Evolutionary conservation across 2,329 filamentous ascomycete genomes (phyloP).

Genomic region (Coniosporium tulheliwenetii): DNA sequence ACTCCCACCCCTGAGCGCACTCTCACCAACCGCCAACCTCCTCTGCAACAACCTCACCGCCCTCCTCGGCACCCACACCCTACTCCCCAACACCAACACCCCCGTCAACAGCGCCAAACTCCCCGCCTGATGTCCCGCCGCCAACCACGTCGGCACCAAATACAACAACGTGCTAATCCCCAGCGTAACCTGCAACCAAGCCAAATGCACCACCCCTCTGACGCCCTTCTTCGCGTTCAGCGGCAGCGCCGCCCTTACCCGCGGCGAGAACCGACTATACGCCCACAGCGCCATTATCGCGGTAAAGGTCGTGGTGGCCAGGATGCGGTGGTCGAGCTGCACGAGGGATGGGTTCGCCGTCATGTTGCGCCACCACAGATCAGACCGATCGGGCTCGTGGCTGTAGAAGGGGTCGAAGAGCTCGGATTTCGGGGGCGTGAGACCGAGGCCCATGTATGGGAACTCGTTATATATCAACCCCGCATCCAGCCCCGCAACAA

Average conservation of each 20-base stretch:
- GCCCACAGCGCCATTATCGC: conserved; percentile 63
- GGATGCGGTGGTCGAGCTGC: conserved; percentile 85
- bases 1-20: not conserved
- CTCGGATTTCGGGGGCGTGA: conserved; percentile 68
- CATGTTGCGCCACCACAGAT: conserved; percentile 94
- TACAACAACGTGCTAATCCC: conserved; percentile 88
- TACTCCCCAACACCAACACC: conserved; percentile 61
- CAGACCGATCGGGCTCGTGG: conserved; percentile 58
- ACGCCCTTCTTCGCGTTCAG: conserved; percentile 37
- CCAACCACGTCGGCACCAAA: conserved; percentile 77
- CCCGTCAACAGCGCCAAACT: conserved; percentile 73
- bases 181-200: conserved; percentile 64
- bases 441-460: conserved; percentile 77
- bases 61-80: conserved; percentile 54
- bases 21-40: not conserved
- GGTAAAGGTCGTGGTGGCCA: conserved; percentile 79
- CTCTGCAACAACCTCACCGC: conserved; percentile 10
- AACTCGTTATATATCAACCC: conserved; percentile 99
- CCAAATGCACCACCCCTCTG: conserved; percentile 67
- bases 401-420: conserved; percentile 78
- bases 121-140: conserved; percentile 85
- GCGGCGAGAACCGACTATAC: conserved; percentile 56
- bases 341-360: conserved; percentile 93
- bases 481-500: conserved; percentile 90
- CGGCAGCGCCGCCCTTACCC: conserved; percentile 44